Percentiles rank a stretch among this genome's conserved stretches.
Conservation (phyloP, 2,329 filamentous ascomycete species). For the Cladorrhinum sp. region DNA sequence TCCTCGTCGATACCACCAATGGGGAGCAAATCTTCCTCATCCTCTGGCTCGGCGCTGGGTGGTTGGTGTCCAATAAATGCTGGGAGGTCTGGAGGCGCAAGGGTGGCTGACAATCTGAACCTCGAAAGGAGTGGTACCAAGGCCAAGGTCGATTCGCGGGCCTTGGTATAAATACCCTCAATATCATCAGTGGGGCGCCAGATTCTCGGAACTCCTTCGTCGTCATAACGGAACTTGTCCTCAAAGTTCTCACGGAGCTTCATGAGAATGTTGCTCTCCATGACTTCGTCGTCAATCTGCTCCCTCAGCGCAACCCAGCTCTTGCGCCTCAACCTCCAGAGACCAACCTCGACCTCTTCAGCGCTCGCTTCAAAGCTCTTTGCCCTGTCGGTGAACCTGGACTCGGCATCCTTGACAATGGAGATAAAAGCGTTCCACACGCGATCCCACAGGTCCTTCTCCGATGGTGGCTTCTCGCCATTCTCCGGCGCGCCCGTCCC, state of each 20-base stretch:
- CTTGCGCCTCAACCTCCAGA: constrained; percentile 90
- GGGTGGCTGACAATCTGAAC: constrained; percentile 75
- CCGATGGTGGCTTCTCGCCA: constrained; percentile 67
- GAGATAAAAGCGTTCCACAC: constrained; percentile 84
- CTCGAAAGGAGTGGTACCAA: constrained; percentile 85
- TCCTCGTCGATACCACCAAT: constrained; percentile 95
- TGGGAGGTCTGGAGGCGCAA: constrained; percentile 74
- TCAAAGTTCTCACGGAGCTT: constrained; percentile 98
- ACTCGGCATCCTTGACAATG: constrained; percentile 81
- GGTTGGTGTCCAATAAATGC: constrained; percentile 80
- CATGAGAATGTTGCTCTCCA: constrained; percentile 92
- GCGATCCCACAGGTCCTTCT: constrained; percentile 92
- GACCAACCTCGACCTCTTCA: constrained; percentile 85
- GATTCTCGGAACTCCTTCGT: constrained; percentile 88
- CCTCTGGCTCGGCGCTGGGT: constrained; percentile 67
- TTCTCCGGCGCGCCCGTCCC: constrained; percentile 77
- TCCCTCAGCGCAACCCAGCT: constrained; percentile 88
- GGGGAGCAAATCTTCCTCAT: constrained; percentile 84
- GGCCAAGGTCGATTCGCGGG: constrained; percentile 85
- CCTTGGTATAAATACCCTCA: constrained; percentile 88
- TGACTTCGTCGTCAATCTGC: constrained; percentile 94
- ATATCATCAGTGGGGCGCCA: constrained; percentile 98
- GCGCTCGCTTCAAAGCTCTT: constrained; percentile 90
- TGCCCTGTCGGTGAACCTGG: constrained; percentile 80
- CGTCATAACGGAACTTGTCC: constrained; percentile 98